Evolutionary conservation across 2,329 filamentous ascomycete genomes (phyloP).

Genomic region (Cladophialophora carrionii): DNA sequence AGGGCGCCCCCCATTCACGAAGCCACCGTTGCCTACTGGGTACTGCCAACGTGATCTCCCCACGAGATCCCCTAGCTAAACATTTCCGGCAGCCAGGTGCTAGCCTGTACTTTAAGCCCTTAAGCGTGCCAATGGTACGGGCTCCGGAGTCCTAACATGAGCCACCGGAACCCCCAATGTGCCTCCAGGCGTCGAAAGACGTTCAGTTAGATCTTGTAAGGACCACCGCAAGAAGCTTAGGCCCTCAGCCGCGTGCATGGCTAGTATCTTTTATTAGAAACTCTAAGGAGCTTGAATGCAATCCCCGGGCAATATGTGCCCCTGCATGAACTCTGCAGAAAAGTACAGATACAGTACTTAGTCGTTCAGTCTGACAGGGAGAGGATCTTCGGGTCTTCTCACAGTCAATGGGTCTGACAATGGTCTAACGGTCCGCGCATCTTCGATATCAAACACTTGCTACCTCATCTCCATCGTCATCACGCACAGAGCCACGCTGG

Average conservation of each 20-base stretch:
- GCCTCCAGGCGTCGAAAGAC: background rate
- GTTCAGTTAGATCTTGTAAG: background rate
- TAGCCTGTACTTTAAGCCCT: background rate
- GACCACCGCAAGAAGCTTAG: constrained; percentile 5
- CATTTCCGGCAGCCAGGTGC: background rate
- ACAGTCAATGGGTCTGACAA: background rate
- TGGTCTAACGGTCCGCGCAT: background rate
- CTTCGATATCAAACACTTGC: constrained; percentile 21
- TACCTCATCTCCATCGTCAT: constrained; percentile 17
- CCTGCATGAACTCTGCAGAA: constrained; percentile 3
- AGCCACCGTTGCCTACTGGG: constrained; percentile 14
- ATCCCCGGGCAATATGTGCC: background rate
- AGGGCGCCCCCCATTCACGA: constrained; percentile 5
- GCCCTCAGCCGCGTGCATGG: background rate
- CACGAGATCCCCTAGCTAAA: constrained; percentile 3
- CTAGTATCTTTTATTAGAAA: constrained; percentile 16
- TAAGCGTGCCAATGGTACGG: constrained; percentile 1
- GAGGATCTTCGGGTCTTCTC: background rate
- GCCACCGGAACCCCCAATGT: background rate
- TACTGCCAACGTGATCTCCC: constrained; percentile 1
- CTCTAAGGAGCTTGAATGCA: constrained; percentile 9
- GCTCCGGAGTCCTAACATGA: background rate
- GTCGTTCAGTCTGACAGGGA: constrained; percentile 2
- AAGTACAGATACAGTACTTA: background rate
- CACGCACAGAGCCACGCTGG: background rate